These are phyloP conservation scores for Ophiostoma montium DNA, from an alignment of 2,329 filamentous ascomycete genomes.

Conservation along the genomic window DNA sequence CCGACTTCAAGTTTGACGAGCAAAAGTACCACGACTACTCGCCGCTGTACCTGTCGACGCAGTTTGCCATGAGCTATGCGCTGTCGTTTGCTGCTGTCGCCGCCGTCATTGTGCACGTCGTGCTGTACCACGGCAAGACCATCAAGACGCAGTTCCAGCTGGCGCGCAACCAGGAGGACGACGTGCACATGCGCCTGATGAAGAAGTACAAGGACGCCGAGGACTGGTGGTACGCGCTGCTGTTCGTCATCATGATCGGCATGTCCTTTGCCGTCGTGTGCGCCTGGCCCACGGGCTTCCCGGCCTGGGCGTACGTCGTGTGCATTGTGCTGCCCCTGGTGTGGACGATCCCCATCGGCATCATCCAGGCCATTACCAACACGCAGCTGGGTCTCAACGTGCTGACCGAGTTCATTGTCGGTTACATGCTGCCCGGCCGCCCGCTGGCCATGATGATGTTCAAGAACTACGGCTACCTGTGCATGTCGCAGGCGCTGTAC, in stretches of 20 bases:
- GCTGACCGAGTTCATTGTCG: conserved; percentile 58
- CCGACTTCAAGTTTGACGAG: conserved; percentile 43
- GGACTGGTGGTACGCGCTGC: conserved; percentile 43
- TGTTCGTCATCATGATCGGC: conserved; percentile 39
- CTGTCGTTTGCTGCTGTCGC: conserved; percentile 44
- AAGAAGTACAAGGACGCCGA: conserved; percentile 45
- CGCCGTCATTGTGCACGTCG: conserved; percentile 42
- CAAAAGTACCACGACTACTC: conserved; percentile 49
- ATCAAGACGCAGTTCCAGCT: conserved; percentile 41
- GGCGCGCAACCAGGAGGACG: conserved; percentile 41
- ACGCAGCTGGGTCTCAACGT: conserved; percentile 59
- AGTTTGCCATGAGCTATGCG: conserved; percentile 46
- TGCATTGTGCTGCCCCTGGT: conserved; percentile 43
- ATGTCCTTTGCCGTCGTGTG: conserved; percentile 39
- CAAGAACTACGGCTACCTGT: conserved; percentile 49
- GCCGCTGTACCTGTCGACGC: conserved; percentile 48
- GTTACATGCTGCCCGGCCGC: conserved; percentile 60
- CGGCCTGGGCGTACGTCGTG: conserved; percentile 43
- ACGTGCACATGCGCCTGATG: conserved; percentile 47
- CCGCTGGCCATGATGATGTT: conserved; percentile 63
- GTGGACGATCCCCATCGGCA: conserved; percentile 46
- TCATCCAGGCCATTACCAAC: conserved; percentile 56
- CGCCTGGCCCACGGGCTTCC: conserved; percentile 41
- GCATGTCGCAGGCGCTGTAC: conserved; percentile 49
- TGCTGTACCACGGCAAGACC: conserved; percentile 39